Percentiles rank a stretch among this genome's conserved stretches.
These are phyloP conservation scores for Boletus rufocinnamomeus DNA, from an alignment of 768 basidiomycete genomes.

Conservation along the genomic window DNA sequence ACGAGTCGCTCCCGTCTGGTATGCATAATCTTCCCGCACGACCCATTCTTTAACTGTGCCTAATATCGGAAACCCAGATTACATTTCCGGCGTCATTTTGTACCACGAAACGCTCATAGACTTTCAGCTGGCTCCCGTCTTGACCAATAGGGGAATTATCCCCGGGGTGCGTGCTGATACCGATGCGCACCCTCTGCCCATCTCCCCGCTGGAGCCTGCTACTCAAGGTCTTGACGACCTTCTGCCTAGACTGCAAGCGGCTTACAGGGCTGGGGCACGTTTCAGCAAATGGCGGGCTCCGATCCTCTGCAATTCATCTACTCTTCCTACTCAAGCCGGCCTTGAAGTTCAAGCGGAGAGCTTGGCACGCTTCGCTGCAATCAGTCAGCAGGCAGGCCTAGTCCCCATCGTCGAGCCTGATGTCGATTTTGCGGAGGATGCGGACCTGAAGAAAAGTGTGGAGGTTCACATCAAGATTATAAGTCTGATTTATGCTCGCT, in stretches of 20 bases:
- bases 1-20: conserved; percentile 45
- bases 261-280: conserved; percentile 46
- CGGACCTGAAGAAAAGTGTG: conserved; percentile 45
- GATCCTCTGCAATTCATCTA: conserved; percentile 45
- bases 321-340: conserved; percentile 42
- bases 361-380: conserved; percentile 48
- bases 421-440: conserved; percentile 51
- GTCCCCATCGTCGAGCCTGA: conserved; percentile 58
- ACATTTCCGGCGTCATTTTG: conserved; percentile 55
- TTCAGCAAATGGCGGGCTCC: conserved; percentile 56
- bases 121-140: conserved; percentile 48
- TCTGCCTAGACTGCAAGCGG: conserved; percentile 43
- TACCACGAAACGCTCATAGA: conserved; percentile 50
- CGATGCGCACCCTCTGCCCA: conserved; percentile 47
- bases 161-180: conserved; percentile 53
- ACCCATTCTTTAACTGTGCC: not conserved
- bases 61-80: conserved; percentile 33
- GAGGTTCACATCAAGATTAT: conserved; percentile 51
- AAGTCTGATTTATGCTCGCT: conserved; percentile 46
- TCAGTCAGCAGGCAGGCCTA: conserved; percentile 52
- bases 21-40: conserved; percentile 5
- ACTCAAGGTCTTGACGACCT: conserved; percentile 53
- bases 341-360: conserved; percentile 50
- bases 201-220: conserved; percentile 46
- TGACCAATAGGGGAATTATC: conserved; percentile 48